Evolutionary conservation across 208 protist genomes (phyloP).

Genomic region (Trypanosoma theileri): DNA sequence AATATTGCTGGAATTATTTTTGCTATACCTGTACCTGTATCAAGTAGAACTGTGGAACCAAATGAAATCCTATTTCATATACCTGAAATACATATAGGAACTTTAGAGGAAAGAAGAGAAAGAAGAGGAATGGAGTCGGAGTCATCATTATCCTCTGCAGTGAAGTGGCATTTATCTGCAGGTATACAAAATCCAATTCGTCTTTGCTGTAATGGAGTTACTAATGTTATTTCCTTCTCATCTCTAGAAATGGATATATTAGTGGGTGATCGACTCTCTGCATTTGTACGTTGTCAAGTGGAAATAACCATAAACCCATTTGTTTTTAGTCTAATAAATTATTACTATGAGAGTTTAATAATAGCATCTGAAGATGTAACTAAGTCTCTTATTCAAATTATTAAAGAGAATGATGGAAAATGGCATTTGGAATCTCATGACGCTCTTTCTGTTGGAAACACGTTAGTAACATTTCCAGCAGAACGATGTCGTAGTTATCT

Average conservation of each 20-base stretch:
- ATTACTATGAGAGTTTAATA: conserved; percentile 26
- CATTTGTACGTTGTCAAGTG: conserved; percentile 39
- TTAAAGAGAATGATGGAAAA: conserved; percentile 12
- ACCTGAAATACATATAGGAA: conserved; percentile 6
- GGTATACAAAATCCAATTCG: conserved; percentile 8
- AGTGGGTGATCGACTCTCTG: conserved; percentile 33
- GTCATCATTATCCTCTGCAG: neutral
- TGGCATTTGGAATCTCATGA: conserved; percentile 10
- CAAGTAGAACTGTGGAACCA: neutral
- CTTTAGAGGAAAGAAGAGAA: neutral
- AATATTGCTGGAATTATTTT: conserved; percentile 9
- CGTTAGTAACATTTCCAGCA: conserved; percentile 16
- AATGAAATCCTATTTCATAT: conserved; percentile 4
- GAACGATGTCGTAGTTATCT: conserved; percentile 11
- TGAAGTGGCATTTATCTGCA: conserved; percentile 10
- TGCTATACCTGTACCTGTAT: conserved; percentile 9
- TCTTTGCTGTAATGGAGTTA: conserved; percentile 16
- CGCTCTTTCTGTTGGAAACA: conserved; percentile 12
- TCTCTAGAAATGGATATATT: conserved; percentile 37
- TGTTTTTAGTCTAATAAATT: conserved; percentile 49
- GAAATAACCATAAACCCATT: conserved; percentile 52
- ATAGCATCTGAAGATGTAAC: neutral
- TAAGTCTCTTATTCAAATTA: neutral
- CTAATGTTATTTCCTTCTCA: conserved; percentile 51
- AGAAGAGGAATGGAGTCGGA: neutral